A percentile compares a stretch with the other conserved stretches of the same genome.
Conservation (phyloP, 257 asterid genomes). For the Linderniella brevidens region DNA sequence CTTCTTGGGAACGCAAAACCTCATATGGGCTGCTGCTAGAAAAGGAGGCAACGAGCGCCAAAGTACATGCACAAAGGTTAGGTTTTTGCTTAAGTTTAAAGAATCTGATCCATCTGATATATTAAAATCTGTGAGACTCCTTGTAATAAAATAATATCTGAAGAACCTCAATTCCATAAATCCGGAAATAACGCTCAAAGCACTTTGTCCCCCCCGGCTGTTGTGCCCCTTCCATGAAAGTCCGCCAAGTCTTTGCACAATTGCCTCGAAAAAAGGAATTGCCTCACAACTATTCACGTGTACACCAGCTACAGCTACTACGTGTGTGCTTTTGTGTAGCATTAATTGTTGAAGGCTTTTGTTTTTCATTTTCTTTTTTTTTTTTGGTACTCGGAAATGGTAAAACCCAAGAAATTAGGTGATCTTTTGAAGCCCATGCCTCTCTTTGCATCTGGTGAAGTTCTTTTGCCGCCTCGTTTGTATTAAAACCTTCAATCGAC, state of each 20-base stretch:
- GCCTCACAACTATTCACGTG: conserved; percentile 31
- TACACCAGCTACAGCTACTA: conserved; percentile 3
- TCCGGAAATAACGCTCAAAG: conserved; percentile 25
- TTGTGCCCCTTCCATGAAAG: too few relatives aligned
- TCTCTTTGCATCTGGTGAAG: conserved; percentile 13
- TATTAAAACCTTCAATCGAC: conserved; percentile 18
- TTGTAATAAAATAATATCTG: conserved; percentile 8
- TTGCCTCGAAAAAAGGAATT: conserved; percentile 30
- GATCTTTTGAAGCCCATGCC: conserved; percentile 18
- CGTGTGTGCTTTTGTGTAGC: not conserved
- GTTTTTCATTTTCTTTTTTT: not conserved
- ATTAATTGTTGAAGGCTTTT: not conserved
- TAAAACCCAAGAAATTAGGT: not conserved
- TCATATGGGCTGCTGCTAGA: too few relatives aligned
- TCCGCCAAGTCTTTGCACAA: conserved; percentile 8
- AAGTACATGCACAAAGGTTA: too few relatives aligned
- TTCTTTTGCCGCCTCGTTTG: not conserved
- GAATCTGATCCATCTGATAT: conserved; percentile 26
- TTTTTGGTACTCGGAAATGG: not conserved
- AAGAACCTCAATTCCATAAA: conserved; percentile 15
- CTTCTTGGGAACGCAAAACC: too few relatives aligned
- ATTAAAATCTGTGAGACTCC: conserved; percentile 5
- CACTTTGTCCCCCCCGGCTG: conserved; percentile 16
- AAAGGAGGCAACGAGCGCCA: too few relatives aligned
- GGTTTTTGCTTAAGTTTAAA: conserved; percentile 17